A percentile compares a stretch with the other conserved stretches of the same genome.
phyloP scores from a whole-genome alignment of 805 yeast species.

The Suhomyces pyralidae region DNA sequence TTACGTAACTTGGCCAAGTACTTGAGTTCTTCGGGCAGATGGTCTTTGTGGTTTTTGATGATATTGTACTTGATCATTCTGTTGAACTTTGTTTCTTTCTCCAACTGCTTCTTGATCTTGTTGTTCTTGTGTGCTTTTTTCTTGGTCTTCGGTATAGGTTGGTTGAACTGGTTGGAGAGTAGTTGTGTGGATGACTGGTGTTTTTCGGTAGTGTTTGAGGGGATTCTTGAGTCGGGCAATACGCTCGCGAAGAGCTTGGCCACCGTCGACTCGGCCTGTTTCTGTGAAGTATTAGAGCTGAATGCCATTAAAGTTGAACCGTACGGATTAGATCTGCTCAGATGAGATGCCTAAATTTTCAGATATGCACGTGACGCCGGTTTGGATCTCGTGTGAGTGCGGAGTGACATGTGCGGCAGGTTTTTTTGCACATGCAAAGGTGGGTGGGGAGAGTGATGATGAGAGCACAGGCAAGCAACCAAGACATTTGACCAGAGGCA shows the following conservation, averaged over 20 bases:
- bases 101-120: slow-evolving; percentile 25
- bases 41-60: slow-evolving; percentile 31
- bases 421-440: not conserved
- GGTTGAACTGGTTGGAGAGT: slow-evolving; percentile 9
- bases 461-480: not conserved
- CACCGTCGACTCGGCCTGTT: slow-evolving; percentile 23
- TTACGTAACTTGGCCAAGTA: slow-evolving; percentile 37
- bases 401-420: not conserved
- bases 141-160: slow-evolving; percentile 4
- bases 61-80: slow-evolving; percentile 38
- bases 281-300: slow-evolving; percentile 16
- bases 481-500: not conserved
- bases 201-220: not conserved
- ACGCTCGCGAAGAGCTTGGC: slow-evolving; percentile 22
- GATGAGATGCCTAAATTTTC: slow-evolving; percentile 1
- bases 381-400: not conserved
- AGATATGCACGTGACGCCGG: not conserved
- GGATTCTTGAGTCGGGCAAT: slow-evolving; percentile 14
- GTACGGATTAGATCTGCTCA: not conserved
- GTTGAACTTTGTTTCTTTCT: slow-evolving; percentile 29
- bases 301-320: slow-evolving; percentile 15
- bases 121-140: slow-evolving; percentile 8
- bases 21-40: slow-evolving; percentile 33
- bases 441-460: not conserved
- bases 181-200: slow-evolving; percentile 10